Base-by-base conservation (phyloP, 2,329 filamentous ascomycete genomes). In the Trichoderma sp. region DNA sequence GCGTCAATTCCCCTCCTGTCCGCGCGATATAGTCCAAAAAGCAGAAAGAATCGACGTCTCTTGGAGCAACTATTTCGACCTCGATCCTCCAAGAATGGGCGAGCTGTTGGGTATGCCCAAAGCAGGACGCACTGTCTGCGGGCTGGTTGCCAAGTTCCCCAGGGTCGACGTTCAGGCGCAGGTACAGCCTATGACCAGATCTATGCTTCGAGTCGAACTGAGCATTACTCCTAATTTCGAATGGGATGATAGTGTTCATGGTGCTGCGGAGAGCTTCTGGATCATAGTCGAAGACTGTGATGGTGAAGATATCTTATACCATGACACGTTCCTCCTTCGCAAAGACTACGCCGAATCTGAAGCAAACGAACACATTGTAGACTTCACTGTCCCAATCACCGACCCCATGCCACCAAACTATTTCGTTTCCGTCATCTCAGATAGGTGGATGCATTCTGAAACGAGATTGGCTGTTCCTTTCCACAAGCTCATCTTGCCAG, bases 381-480 rank as follows among this genome's bases (percentile, higher is more conserved):
- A 99, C 74, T 96, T 99, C 75, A 98, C 95, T 0, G 95, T 98
- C 3, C 92, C 96, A 0, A 97, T 99, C 73, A 94, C 93, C 0
- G 96, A 99, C 74, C 96, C 96, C 0, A 97, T 98, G 92, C 96
- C 96, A 16, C 96, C 96, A 0, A 97, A 99, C 79, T 99, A 99
- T 82, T 99, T 99, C 81, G 93, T 99, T 75, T 96, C 94, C 0
- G 88, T 99, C 49, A 83, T 97, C 24, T 98, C 95, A 4, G 96
- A 99, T 79, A 87, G 96, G 73, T 99, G 96, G 96, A 97, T 99
- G 93, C 93, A 97, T 77, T 93, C 95, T 0, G 94, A 99, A 81
- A 97, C 94, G 1, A 94, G 94, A 77, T 84, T 99, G 66, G 91
- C 95, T 0, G 91, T 99, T 2, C 95, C 94, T 0, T 98, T 99